Base-by-base conservation (phyloP, 108 stramenopile genomes). In the Fragilaria radians region DNA sequence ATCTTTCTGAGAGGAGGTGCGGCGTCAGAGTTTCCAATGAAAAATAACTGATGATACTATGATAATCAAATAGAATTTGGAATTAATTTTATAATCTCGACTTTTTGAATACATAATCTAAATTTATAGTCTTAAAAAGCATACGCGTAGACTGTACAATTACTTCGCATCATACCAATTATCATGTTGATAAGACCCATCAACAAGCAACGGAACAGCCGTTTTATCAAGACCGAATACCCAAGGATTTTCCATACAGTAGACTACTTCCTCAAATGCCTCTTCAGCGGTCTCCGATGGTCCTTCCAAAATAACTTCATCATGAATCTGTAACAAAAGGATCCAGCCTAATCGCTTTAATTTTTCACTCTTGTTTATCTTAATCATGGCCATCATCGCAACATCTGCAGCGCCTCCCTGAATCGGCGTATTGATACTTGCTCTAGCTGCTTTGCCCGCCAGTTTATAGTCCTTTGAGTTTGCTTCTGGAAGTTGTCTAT, bases 111-210 rank as follows among this genome's bases (percentile, higher is more conserved):
- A 9, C 9, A 9, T 45, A 9, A 14, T 14, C 14, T 45, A 14
- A 45, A 45, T 14, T 9, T 14, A 45, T 14, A 14, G 9, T 14
- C 9, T 14, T 14, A 45, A 14, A 45, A 14, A 9, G 14, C 54
- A n/a, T 46, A 63, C 24, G n/a, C n/a, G n/a, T n/a, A n/a, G n/a
- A n/a, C n/a, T 42, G 36, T 14, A 42, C 14, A 7, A 42, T 56
- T 88, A 99, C 73, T 99, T 99, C 1, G 96, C 98, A 64, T 99
- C 96, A 63, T 99, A 99, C 98, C 98, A 99, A 66, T 85, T 95
- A 26, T 86, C 74, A 66, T 96, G 88, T 7, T 63, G 76, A 45
- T 53, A 86, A 5, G 89, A 85, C 53, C 97, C 97, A 71, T 99
- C 98, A 11, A 98, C 98, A 1, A 93, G 65, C 33, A 99, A 66